Conservation (phyloP, 2,329 filamentous ascomycete genomes). For the Penicillium sclerotiorum region DNA sequence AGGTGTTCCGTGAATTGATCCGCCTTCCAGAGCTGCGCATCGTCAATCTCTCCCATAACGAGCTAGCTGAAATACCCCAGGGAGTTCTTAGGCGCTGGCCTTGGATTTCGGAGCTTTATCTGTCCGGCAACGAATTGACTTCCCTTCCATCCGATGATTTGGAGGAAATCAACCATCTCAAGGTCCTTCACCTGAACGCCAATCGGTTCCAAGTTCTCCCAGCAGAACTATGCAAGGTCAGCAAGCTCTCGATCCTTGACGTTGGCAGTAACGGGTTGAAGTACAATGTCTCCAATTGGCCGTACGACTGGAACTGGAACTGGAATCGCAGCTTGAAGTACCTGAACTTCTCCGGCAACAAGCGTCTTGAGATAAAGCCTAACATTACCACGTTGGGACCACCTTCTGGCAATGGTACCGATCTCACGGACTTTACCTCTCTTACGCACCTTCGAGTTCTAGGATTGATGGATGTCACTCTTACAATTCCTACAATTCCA, state of each 20-base stretch:
- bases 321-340: slow-evolving; percentile 94
- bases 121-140: slow-evolving; percentile 93
- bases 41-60: slow-evolving; percentile 93
- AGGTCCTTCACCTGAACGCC: slow-evolving; percentile 91
- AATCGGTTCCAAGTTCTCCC: slow-evolving; percentile 98
- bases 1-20: slow-evolving; percentile 89
- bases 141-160: slow-evolving; percentile 91
- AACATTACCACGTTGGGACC: slow-evolving; percentile 60
- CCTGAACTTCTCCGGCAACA: slow-evolving; percentile 95
- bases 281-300: slow-evolving; percentile 99
- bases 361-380: slow-evolving; percentile 85
- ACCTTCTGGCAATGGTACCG: slow-evolving; percentile 58
- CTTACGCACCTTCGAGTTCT: slow-evolving; percentile 82
- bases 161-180: slow-evolving; percentile 83
- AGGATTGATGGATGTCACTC: slow-evolving; percentile 95
- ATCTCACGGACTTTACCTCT: slow-evolving; percentile 88
- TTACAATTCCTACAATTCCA: slow-evolving; percentile 89
- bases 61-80: slow-evolving; percentile 87
- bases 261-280: slow-evolving; percentile 94
- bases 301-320: slow-evolving; percentile 99
- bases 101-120: slow-evolving; percentile 84
- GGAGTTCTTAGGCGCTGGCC: slow-evolving; percentile 87
- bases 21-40: slow-evolving; percentile 81
- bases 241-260: slow-evolving; percentile 87
- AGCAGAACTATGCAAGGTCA: slow-evolving; percentile 90